Evolutionary conservation across 2,329 filamentous ascomycete genomes (phyloP).

Genomic region (Trichophyton schoenleinii): DNA sequence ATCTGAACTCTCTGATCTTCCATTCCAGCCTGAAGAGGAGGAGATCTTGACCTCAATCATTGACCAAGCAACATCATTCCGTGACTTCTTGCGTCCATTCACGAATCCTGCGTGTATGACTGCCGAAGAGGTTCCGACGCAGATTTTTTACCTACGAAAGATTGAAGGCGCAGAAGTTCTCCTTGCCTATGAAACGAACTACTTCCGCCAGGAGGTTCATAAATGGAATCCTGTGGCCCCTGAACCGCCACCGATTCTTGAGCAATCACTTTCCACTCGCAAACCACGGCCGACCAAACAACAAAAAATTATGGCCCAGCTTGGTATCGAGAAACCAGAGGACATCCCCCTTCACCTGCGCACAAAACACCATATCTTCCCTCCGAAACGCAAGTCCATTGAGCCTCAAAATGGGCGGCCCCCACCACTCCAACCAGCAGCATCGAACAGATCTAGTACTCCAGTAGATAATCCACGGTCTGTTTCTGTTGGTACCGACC

Average conservation of each 20-base stretch:
- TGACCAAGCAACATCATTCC: conserved; percentile 69
- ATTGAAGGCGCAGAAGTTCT: conserved; percentile 94
- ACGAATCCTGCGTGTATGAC: conserved; percentile 73
- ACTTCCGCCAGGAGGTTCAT: conserved; percentile 88
- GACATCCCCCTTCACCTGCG: conserved; percentile 74
- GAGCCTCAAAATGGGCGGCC: conserved; percentile 27
- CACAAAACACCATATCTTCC: conserved; percentile 56
- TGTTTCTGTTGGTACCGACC: conserved; percentile 22
- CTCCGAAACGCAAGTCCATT: conserved; percentile 58
- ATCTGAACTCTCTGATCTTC: conserved; percentile 64
- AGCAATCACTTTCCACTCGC: conserved; percentile 78
- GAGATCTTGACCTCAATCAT: conserved; percentile 76
- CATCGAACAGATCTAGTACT: conserved; percentile 17
- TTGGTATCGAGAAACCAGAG: conserved; percentile 80
- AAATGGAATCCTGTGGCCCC: conserved; percentile 88
- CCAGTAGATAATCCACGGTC: conserved; percentile 21
- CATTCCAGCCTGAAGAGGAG: conserved; percentile 94
- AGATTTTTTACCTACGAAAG: conserved; percentile 92
- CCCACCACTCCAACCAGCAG: conserved; percentile 21
- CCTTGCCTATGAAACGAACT: conserved; percentile 87
- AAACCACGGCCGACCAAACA: conserved; percentile 95
- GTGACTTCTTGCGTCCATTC: conserved; percentile 65
- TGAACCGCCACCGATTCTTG: conserved; percentile 69
- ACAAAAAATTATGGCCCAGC: conserved; percentile 81
- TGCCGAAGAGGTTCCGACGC: conserved; percentile 72